Percentiles rank a stretch among this genome's conserved stretches.
These are phyloP conservation scores for Firmiana major DNA, from an alignment of 345 rosid genomes.

Conservation along the genomic window DNA sequence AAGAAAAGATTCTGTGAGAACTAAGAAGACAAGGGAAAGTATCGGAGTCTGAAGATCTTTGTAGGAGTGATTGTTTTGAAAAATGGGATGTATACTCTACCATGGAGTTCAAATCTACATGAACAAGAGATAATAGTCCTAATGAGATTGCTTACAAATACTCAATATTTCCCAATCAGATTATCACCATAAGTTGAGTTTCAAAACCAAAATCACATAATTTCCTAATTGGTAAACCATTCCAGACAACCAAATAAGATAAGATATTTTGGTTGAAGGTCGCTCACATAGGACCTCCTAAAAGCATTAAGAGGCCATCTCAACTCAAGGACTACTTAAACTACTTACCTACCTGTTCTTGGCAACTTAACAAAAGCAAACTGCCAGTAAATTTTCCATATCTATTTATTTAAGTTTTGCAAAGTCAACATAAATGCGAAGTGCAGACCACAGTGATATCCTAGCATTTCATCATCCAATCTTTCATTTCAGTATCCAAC, in stretches of 20 bases:
- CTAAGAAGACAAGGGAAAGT: background rate
- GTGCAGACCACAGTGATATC: background rate
- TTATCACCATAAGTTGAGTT: background rate
- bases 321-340: background rate
- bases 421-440: background rate
- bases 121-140: background rate
- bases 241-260: background rate
- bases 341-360: background rate
- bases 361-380: background rate
- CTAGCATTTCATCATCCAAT: background rate
- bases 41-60: background rate
- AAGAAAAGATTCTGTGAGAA: constrained; percentile 20
- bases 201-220: background rate
- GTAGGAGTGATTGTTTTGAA: background rate
- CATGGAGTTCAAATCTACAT: background rate
- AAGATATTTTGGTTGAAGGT: background rate
- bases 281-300: background rate
- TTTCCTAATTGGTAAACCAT: background rate
- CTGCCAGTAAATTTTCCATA: background rate
- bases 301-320: background rate
- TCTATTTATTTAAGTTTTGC: background rate
- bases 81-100: background rate
- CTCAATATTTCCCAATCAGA: background rate
- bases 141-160: background rate
- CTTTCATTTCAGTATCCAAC: background rate